Evolutionary conservation across 2,329 filamentous ascomycete genomes (phyloP), one percentile per base, ranked within the genome.

Genomic region (Phoma sp.): DNA sequence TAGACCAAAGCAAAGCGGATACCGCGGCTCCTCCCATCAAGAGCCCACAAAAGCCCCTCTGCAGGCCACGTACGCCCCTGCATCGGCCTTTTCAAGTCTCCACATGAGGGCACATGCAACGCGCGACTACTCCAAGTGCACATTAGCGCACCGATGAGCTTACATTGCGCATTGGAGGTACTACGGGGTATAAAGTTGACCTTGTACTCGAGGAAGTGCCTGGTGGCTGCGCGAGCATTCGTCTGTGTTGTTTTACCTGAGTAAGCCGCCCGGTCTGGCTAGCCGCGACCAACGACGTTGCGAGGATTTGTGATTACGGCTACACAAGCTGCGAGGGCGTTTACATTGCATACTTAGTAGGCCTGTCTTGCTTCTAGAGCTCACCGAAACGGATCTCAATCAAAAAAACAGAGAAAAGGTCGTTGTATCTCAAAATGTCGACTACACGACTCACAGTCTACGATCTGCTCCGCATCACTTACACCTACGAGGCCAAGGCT

Each of bases 381-480:
- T 23, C 30, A 33, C 30, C 30, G n/a, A 9, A 3, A n/a, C 32
- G 6, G 7, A 33, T 3, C 18, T 10, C 11, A 27, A 29, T 10
- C 7, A 27, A 29, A 27, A 4, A 11, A 22, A 32, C 6, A 18
- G 4, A 38, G 33, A 25, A 11, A 32, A 23, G 24, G 10, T n/a
- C 10, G 11, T 14, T 7, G 7, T 18, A 3, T 23, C 29, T 13
- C 23, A 50, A 27, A 10, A 72, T 72, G 70, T 71, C 70, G 55
- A 72, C 70, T 4, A 65, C 55, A n/a, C 64, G 64, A 49, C 51
- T 72, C 4, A 63, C 68, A 7, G 54, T 72, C 38, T 61, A 71
- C 58, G 70, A 72, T 38, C 55, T 72, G 8, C 62, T 72, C 13
- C 70, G 70, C 57, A 70, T 72, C 52, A 71, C 70, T 18, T 71